phyloP scores from a whole-genome alignment of 345 rosid species.

The Sapria himalayana region DNA sequence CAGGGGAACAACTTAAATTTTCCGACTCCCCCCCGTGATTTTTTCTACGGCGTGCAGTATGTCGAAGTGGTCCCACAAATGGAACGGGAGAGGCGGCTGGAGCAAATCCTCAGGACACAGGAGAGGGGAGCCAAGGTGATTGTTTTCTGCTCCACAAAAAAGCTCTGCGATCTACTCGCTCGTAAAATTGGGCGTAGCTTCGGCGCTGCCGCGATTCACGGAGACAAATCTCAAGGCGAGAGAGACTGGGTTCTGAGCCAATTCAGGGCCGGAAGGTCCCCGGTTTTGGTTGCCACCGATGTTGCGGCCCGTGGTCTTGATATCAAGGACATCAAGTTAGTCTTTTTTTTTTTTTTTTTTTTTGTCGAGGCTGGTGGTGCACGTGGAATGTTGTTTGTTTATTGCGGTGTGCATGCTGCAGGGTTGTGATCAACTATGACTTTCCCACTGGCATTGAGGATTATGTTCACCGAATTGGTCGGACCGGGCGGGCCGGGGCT shows the following conservation, averaged over 20 bases:
- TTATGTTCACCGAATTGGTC: conserved; percentile 93
- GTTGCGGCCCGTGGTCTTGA: conserved; percentile 98
- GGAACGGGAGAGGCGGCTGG: conserved; percentile 89
- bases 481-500: conserved; percentile 98
- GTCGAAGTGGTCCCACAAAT: conserved; percentile 81
- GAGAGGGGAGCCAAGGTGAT: conserved; percentile 84
- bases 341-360: neutral
- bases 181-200: conserved; percentile 63
- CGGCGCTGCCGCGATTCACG: conserved; percentile 83
- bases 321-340: conserved; percentile 74
- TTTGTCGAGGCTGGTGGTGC: neutral
- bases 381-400: neutral
- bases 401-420: conserved; percentile 11
- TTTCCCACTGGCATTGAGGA: conserved; percentile 93
- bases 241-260: conserved; percentile 92
- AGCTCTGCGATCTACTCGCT: conserved; percentile 79
- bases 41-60: no score
- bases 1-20: no score
- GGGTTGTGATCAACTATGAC: conserved; percentile 88
- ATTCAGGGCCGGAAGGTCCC: conserved; percentile 61
- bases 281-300: conserved; percentile 88
- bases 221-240: conserved; percentile 89
- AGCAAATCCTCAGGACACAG: conserved; percentile 73
- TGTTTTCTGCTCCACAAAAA: conserved; percentile 80
- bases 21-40: no score